phyloP scores from a whole-genome alignment of 768 basidiomycete species.

The Melanogaster broomeanus region DNA sequence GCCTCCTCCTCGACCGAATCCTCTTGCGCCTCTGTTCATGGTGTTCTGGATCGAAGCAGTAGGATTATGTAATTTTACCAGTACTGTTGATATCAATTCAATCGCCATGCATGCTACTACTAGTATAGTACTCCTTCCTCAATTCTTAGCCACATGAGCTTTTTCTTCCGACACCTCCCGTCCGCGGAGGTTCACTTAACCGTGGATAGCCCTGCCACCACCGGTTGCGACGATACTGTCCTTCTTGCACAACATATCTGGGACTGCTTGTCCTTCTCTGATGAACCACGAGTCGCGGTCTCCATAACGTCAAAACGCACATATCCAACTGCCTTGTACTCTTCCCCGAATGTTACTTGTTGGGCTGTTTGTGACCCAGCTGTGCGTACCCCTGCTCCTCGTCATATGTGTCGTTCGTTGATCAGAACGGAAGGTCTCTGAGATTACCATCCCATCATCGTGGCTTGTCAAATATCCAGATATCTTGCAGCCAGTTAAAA shows the following conservation, averaged over 20 bases:
- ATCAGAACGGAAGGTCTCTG: constrained; percentile 36
- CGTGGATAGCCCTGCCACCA: constrained; percentile 10
- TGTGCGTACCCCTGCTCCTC: constrained; percentile 32
- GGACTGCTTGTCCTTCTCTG: constrained; percentile 22
- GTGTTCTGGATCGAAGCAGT: background rate
- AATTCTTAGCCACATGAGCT: constrained; percentile 30
- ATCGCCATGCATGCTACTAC: no score
- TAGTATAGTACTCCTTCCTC: background rate
- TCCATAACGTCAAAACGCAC: constrained; percentile 24
- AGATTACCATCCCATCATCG: constrained; percentile 37
- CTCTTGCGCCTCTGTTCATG: constrained; percentile 59
- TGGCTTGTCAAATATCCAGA: constrained; percentile 41
- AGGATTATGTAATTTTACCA: constrained; percentile 23
- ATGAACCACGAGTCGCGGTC: constrained; percentile 15
- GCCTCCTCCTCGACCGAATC: constrained; percentile 58
- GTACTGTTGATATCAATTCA: background rate
- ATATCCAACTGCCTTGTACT: constrained; percentile 1
- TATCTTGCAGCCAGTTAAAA: constrained; percentile 35
- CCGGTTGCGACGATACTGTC: constrained; percentile 24
- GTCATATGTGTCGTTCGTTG: constrained; percentile 1
- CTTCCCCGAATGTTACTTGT: constrained; percentile 26
- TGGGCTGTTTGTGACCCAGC: constrained; percentile 38
- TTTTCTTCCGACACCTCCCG: constrained; percentile 34
- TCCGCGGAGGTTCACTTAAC: constrained; percentile 30
- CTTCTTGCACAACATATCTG: constrained; percentile 36